Percentiles rank a stretch among this genome's conserved stretches.
These are phyloP conservation scores for Tagetes patula DNA, from an alignment of 129 eudicot genomes.

Conservation along the genomic window DNA sequence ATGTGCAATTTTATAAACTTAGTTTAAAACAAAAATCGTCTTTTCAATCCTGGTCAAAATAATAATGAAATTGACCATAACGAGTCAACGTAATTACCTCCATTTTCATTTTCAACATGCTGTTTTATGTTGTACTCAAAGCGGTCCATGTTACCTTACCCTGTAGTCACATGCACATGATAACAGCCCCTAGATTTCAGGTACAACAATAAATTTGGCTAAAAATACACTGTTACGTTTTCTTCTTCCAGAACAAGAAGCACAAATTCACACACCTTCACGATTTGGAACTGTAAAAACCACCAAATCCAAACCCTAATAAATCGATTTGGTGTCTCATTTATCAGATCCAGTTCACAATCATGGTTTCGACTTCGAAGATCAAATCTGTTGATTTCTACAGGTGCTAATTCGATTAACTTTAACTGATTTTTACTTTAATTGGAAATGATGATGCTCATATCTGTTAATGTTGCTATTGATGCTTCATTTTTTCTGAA, in stretches of 20 bases:
- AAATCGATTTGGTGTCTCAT: conserved; percentile 8
- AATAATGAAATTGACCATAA: background rate
- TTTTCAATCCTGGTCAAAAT: background rate
- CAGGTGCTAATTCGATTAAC: conserved; percentile 45
- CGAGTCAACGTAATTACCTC: background rate
- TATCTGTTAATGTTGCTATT: conserved; percentile 17
- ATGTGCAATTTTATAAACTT: no score
- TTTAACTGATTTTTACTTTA: background rate
- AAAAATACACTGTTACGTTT: conserved; percentile 12
- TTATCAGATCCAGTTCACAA: conserved; percentile 25
- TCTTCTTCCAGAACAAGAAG: conserved; percentile 22
- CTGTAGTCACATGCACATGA: conserved; percentile 26
- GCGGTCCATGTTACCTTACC: conserved; percentile 31
- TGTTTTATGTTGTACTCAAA: conserved; percentile 25
- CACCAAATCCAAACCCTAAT: conserved; percentile 12
- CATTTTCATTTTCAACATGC: background rate
- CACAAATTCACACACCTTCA: conserved; percentile 6
- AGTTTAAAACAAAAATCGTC: background rate
- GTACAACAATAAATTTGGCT: conserved; percentile 26
- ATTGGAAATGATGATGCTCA: background rate
- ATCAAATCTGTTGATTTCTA: conserved; percentile 95
- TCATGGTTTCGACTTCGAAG: conserved; percentile 71
- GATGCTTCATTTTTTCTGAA: conserved; percentile 11
- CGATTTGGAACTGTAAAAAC: background rate
- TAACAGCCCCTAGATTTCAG: conserved; percentile 24